Evolutionary conservation across 768 basidiomycete genomes (phyloP), one percentile per base, ranked within the genome.

Genomic region (Pholiota conissans): DNA sequence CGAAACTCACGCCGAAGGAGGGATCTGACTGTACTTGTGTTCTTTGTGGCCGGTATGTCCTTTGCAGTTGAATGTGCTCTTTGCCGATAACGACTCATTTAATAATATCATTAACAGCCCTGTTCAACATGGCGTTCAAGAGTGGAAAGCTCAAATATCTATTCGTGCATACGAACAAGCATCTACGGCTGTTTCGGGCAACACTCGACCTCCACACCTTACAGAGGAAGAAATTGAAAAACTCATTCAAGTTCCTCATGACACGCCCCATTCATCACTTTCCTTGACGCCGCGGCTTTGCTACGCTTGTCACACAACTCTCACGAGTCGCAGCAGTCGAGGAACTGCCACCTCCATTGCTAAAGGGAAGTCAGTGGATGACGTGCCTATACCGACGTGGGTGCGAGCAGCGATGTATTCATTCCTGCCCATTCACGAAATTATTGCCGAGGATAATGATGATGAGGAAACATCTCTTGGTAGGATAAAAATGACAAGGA

Each of bases 81-180:
- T 9, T 32, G 24, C 9, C 32, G 5, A 29, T 34, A 18, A 9
- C 18, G 24, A 45, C 42, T 10, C 14, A 11, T 9, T 0, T 56
- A 14, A 56, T 16, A 52, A 64, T 2, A 26, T 27, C 29, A 5
- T 24, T 20, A 27, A 26, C 59, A 92, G 90, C 49, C 87, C 87
- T 24, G 77, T 81, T 2, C 90, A 90, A 62, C 73, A 69, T 11
- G 84, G 81, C 14, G 75, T 88, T 14, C 86, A 86, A 65, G 83
- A 79, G 32, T 93, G 91, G 91, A 91, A 90, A 67, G 69, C 79
- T 0, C 80, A 79, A 30, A 91, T 89, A 69, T 86, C 91, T 4
- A 87, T 91, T 57, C 82, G 87, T 51, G 79, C 85, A 0, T 79
- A 79, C 47, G 63, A 67, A 18, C 72, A 73, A 56, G 55, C 58